These are phyloP conservation scores for Ustilago cynodontis DNA, from an alignment of 1,284 basidiomycete species.

Conservation along the genomic window DNA sequence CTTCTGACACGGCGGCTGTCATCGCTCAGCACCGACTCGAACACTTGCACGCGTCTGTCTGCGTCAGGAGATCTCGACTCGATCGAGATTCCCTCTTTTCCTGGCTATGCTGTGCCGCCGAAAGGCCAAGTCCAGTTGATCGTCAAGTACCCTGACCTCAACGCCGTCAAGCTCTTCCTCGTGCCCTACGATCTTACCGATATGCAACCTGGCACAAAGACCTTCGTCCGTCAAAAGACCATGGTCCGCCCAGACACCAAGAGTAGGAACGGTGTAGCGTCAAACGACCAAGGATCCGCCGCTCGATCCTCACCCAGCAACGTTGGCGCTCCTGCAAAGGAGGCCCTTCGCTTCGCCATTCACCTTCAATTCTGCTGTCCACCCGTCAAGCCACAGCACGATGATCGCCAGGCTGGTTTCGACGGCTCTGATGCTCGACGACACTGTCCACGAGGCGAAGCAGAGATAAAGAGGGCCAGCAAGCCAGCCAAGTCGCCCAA, in stretches of 20 bases:
- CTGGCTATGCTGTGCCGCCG: conserved; percentile 73
- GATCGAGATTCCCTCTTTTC: conserved; percentile 63
- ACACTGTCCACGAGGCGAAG: conserved; percentile 9
- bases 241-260: conserved; percentile 4
- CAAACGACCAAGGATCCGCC: not conserved
- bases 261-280: not conserved
- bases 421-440: conserved; percentile 19
- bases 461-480: conserved; percentile 2
- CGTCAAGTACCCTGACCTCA: conserved; percentile 71
- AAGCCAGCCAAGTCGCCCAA: conserved; percentile 22
- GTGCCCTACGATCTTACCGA: conserved; percentile 73
- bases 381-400: conserved; percentile 15
- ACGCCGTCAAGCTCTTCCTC: conserved; percentile 73
- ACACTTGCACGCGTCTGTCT: not conserved
- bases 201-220: conserved; percentile 66
- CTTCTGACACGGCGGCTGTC: conserved; percentile 21
- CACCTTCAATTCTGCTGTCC: conserved; percentile 62
- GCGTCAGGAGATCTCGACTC: not conserved
- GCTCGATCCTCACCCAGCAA: conserved; percentile 8
- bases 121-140: conserved; percentile 74
- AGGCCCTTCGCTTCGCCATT: conserved; percentile 62
- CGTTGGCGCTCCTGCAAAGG: conserved; percentile 17
- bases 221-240: conserved; percentile 61
- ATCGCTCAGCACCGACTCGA: conserved; percentile 1
- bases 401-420: conserved; percentile 30